phyloP scores from a whole-genome alignment of 2,329 filamentous ascomycete genomes.

The Juglanconis sp. region DNA sequence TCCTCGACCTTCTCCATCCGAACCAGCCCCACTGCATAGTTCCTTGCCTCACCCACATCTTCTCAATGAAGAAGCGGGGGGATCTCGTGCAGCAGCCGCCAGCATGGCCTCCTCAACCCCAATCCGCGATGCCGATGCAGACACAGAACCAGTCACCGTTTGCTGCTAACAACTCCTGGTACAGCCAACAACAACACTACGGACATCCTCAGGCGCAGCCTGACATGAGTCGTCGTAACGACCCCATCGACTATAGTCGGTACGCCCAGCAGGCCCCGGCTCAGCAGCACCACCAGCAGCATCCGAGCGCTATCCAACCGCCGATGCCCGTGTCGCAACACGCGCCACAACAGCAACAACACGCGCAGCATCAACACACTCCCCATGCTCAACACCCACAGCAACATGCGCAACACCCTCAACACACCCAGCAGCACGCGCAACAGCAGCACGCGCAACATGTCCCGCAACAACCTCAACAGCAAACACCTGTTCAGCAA shows the following conservation, averaged over 20 bases:
- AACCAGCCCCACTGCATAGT: background rate
- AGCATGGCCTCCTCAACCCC: conserved; percentile 28
- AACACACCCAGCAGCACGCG: conserved; percentile 26
- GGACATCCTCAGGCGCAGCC: conserved; percentile 29
- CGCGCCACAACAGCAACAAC: conserved; percentile 16
- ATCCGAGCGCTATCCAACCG: conserved; percentile 17
- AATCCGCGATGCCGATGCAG: conserved; percentile 26
- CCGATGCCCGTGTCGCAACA: conserved; percentile 20
- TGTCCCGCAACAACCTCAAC: conserved; percentile 22
- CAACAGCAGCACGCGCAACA: conserved; percentile 28
- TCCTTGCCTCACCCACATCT: background rate
- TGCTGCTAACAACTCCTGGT: conserved; percentile 36
- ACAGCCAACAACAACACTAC: conserved; percentile 45
- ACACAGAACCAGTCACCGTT: conserved; percentile 25
- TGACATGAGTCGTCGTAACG: conserved; percentile 22
- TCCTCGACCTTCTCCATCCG: background rate
- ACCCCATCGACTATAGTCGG: conserved; percentile 23
- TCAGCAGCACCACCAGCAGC: conserved; percentile 25
- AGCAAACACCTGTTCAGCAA: conserved; percentile 31
- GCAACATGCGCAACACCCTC: conserved; percentile 21
- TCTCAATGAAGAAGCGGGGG: conserved; percentile 23
- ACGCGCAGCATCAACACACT: conserved; percentile 16
- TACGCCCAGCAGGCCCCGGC: conserved; percentile 5
- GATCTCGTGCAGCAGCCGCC: conserved; percentile 22
- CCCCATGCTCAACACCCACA: conserved; percentile 16